These are phyloP conservation scores for Pichia sp. DNA, from an alignment of 1,139 yeast genomes.

Conservation along the genomic window DNA sequence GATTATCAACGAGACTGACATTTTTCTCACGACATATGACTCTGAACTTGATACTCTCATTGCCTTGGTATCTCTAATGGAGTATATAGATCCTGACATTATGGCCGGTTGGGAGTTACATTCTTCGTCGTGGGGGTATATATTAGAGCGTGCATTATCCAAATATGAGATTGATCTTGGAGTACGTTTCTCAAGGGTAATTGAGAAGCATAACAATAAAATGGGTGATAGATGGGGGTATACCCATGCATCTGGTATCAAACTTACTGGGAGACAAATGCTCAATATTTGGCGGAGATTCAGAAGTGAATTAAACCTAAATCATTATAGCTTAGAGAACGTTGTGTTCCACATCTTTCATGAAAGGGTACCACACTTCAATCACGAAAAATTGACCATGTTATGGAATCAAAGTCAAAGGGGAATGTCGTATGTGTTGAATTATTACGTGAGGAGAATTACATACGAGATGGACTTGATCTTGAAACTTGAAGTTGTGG, in stretches of 20 bases:
- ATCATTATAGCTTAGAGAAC: slow-evolving; percentile 72
- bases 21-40: slow-evolving; percentile 31
- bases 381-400: slow-evolving; percentile 40
- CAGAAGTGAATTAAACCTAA: slow-evolving; percentile 53
- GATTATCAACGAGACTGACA: background rate
- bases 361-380: slow-evolving; percentile 56
- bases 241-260: slow-evolving; percentile 65
- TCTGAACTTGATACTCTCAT: slow-evolving; percentile 53
- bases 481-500: slow-evolving; percentile 56
- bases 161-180: slow-evolving; percentile 47
- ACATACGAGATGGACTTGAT: slow-evolving; percentile 45
- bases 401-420: slow-evolving; percentile 37
- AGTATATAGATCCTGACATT: slow-evolving; percentile 76
- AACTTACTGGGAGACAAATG: slow-evolving; percentile 72
- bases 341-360: slow-evolving; percentile 64
- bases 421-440: slow-evolving; percentile 34
- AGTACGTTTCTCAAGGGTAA: slow-evolving; percentile 45
- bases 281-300: slow-evolving; percentile 79
- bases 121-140: slow-evolving; percentile 81
- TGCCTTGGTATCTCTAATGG: slow-evolving; percentile 48
- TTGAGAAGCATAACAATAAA: slow-evolving; percentile 41
- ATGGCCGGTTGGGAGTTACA: slow-evolving; percentile 82
- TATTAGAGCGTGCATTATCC: slow-evolving; percentile 55
- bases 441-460: slow-evolving; percentile 48
- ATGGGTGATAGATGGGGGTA: slow-evolving; percentile 76